Percentiles rank a stretch among this genome's conserved stretches.
These are phyloP conservation scores for Boletellus ananas DNA, from an alignment of 768 basidiomycete genomes.

Conservation along the genomic window DNA sequence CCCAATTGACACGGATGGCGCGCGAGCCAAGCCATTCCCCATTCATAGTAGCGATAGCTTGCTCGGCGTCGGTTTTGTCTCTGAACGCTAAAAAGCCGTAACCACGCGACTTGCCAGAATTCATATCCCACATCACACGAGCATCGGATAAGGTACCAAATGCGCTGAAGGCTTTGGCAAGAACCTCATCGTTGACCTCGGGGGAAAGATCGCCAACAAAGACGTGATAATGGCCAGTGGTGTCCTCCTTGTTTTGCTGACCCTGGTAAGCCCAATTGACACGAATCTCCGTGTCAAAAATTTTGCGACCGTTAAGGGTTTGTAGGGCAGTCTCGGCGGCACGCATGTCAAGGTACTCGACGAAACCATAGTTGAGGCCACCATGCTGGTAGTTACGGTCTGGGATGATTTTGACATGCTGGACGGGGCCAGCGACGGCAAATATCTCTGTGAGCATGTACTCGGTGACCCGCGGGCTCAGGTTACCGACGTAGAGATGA, in stretches of 20 bases:
- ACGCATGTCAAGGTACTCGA: slow-evolving; percentile 98
- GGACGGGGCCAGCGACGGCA: slow-evolving; percentile 94
- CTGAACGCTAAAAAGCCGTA: slow-evolving; percentile 99
- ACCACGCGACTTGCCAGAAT: slow-evolving; percentile 96
- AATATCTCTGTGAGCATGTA: slow-evolving; percentile 99
- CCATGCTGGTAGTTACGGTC: slow-evolving; percentile 99
- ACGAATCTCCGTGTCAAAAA: slow-evolving; percentile 98
- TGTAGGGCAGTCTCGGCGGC: slow-evolving; percentile 98
- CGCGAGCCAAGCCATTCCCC: slow-evolving; percentile 98
- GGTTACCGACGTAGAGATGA: slow-evolving; percentile 98
- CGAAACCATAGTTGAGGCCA: slow-evolving; percentile 98
- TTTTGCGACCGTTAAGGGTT: slow-evolving; percentile 98
- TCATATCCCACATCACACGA: slow-evolving; percentile 99
- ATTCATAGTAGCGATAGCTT: slow-evolving; percentile 99
- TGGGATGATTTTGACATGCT: slow-evolving; percentile 99
- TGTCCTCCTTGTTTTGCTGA: slow-evolving; percentile 98
- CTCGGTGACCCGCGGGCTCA: slow-evolving; percentile 96
- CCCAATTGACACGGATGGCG: slow-evolving; percentile 99
- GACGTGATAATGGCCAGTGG: slow-evolving; percentile 95
- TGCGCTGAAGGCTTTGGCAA: slow-evolving; percentile 94
- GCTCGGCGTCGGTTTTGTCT: slow-evolving; percentile 98
- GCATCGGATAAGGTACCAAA: slow-evolving; percentile 97
- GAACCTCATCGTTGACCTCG: slow-evolving; percentile 96
- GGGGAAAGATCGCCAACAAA: slow-evolving; percentile 99
- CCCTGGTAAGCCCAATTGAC: slow-evolving; percentile 99